Evolutionary conservation across 2,329 filamentous ascomycete genomes (phyloP).

Genomic region (Stemphylium beticola): DNA sequence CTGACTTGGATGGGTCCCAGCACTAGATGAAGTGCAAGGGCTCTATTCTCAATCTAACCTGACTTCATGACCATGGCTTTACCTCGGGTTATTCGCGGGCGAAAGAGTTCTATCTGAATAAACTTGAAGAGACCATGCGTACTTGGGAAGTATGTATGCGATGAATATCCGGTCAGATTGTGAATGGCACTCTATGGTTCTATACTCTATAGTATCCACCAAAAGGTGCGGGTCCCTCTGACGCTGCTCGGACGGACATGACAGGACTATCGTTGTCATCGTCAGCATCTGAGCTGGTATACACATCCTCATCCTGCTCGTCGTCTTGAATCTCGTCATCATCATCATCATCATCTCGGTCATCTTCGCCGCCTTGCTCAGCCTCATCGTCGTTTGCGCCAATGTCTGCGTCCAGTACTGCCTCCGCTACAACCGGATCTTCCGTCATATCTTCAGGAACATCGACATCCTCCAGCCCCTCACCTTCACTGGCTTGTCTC

Average conservation of each 20-base stretch:
- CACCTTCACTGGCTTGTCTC: conserved; percentile 11
- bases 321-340: conserved; percentile 21
- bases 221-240: conserved; percentile 30
- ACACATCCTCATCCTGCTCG: conserved; percentile 22
- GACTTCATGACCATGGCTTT: background rate
- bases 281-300: conserved; percentile 18
- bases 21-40: background rate
- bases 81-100: background rate
- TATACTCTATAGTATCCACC: conserved; percentile 32
- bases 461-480: conserved; percentile 30
- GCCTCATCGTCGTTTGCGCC: conserved; percentile 26
- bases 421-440: conserved; percentile 33
- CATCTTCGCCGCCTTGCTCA: conserved; percentile 22
- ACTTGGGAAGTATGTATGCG: background rate
- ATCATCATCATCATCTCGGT: conserved; percentile 19
- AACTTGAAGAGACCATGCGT: background rate
- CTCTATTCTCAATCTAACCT: background rate
- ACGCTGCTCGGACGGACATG: conserved; percentile 19
- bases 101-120: background rate
- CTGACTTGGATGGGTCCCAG: fast-evolving
- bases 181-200: background rate
- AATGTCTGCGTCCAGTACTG: conserved; percentile 29
- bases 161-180: background rate
- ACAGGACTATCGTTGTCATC: conserved; percentile 23
- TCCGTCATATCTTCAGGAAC: conserved; percentile 42